phyloP scores from a whole-genome alignment of 2,329 filamentous ascomycete genomes.

The Hymenoscyphus repandus region DNA sequence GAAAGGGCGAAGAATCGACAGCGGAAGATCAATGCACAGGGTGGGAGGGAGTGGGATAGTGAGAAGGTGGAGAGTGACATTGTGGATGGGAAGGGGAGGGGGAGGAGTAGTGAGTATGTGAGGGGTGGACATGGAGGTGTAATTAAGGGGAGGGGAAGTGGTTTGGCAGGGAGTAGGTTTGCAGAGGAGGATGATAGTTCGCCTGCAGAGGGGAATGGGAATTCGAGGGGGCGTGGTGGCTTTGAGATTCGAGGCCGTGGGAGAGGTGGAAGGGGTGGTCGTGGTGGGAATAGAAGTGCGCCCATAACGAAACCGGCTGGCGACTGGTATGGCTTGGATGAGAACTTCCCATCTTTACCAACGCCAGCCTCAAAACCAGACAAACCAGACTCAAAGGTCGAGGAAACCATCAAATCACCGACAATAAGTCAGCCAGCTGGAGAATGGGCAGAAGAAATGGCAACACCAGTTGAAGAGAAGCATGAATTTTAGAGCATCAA shows the following conservation, averaged over 20 bases:
- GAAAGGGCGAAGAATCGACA: constrained; percentile 32
- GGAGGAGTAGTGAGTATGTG: constrained; percentile 26
- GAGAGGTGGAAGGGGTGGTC: constrained; percentile 16
- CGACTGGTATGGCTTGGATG: not conserved
- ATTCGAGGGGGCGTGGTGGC: constrained; percentile 12
- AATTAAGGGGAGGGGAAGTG: constrained; percentile 18
- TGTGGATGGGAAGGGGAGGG: constrained; percentile 23
- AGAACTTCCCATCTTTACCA: constrained; percentile 28
- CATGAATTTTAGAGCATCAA: not conserved
- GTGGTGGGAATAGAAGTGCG: constrained; percentile 19
- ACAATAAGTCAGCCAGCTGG: constrained; percentile 1
- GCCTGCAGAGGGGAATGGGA: constrained; percentile 10
- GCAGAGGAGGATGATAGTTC: constrained; percentile 9
- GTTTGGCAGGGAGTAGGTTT: constrained; percentile 21
- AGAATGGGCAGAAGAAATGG: constrained; percentile 15
- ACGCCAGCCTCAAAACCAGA: not conserved
- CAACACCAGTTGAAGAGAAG: constrained; percentile 10
- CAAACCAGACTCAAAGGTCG: not conserved
- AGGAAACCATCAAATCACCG: constrained; percentile 10
- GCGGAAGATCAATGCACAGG: constrained; percentile 31
- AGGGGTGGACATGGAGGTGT: constrained; percentile 29
- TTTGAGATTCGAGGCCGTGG: constrained; percentile 21
- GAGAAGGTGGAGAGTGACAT: constrained; percentile 30
- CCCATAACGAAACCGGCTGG: constrained; percentile 11
- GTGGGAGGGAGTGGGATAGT: constrained; percentile 31